Percentiles rank a stretch among this genome's conserved stretches.
Evolutionary conservation across 768 basidiomycete species (phyloP).

Genomic region (Naganishia antarctica): DNA sequence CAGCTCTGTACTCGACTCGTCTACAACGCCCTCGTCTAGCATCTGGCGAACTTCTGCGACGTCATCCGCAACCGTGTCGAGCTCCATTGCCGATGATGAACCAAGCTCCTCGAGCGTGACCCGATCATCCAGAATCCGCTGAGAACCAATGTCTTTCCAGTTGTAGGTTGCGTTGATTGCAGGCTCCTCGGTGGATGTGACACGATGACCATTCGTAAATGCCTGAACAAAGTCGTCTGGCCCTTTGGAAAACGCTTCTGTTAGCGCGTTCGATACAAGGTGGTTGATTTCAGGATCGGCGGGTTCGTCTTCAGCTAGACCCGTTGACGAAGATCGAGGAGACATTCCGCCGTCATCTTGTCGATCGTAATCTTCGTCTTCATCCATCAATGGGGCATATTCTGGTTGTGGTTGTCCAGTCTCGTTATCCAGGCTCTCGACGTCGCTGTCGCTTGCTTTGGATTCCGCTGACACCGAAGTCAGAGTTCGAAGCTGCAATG

Average conservation of each 20-base stretch:
- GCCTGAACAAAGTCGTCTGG: constrained; percentile 10
- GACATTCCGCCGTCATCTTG: not conserved
- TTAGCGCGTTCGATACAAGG: not conserved
- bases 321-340: not conserved
- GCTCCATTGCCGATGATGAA: not conserved
- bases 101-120: not conserved
- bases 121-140: constrained; percentile 10
- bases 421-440: constrained; percentile 13
- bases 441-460: not conserved
- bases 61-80: constrained; percentile 15
- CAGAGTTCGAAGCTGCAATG: not conserved
- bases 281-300: not conserved
- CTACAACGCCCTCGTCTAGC: constrained; percentile 18
- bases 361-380: not conserved
- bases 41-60: constrained; percentile 26
- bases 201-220: not conserved
- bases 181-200: not conserved
- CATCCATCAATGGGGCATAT: constrained; percentile 23
- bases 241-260: not conserved
- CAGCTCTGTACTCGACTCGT: not conserved
- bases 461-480: not conserved
- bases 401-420: not conserved
- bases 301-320: not conserved
- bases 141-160: constrained; percentile 19
- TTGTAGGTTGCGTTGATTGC: not conserved